Conservation (phyloP, 768 basidiomycete species). For the Auriscalpium microsporum region DNA sequence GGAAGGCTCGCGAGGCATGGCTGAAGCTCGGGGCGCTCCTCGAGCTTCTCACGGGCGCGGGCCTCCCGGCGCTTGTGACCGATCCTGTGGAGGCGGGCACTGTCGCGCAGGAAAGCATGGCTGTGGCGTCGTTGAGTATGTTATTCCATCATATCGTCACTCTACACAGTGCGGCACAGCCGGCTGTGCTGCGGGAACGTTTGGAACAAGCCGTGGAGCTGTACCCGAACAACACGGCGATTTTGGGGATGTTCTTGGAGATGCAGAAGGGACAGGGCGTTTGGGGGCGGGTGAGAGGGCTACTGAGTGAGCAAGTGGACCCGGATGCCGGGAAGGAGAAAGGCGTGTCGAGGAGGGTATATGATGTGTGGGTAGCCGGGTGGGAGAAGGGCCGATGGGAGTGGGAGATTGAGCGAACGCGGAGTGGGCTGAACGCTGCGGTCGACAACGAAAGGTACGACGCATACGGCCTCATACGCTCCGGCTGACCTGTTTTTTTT, state of each 20-base stretch:
- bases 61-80: conserved; percentile 31
- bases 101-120: conserved; percentile 44
- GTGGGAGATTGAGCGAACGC: conserved; percentile 60
- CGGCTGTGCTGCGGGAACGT: conserved; percentile 48
- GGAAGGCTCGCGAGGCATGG: conserved; percentile 61
- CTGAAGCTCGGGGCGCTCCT: conserved; percentile 55
- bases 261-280: conserved; percentile 68
- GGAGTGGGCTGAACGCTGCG: conserved; percentile 53
- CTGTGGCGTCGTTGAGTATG: conserved; percentile 47
- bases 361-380: conserved; percentile 73
- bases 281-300: conserved; percentile 62
- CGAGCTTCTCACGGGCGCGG: conserved; percentile 45
- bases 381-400: conserved; percentile 73
- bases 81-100: conserved; percentile 16
- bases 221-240: conserved; percentile 64
- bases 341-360: conserved; percentile 46
- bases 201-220: conserved; percentile 42
- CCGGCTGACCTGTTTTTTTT: neutral
- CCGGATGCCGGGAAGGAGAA: conserved; percentile 37
- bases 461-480: neutral
- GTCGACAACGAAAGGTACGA: conserved; percentile 58
- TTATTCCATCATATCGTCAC: conserved; percentile 49
- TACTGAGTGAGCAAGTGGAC: conserved; percentile 38
- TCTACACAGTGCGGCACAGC: conserved; percentile 50
- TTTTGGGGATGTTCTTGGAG: conserved; percentile 69